phyloP scores from a whole-genome alignment of 495 filamentous ascomycete genomes.

The Penicillium longicatenatum region DNA sequence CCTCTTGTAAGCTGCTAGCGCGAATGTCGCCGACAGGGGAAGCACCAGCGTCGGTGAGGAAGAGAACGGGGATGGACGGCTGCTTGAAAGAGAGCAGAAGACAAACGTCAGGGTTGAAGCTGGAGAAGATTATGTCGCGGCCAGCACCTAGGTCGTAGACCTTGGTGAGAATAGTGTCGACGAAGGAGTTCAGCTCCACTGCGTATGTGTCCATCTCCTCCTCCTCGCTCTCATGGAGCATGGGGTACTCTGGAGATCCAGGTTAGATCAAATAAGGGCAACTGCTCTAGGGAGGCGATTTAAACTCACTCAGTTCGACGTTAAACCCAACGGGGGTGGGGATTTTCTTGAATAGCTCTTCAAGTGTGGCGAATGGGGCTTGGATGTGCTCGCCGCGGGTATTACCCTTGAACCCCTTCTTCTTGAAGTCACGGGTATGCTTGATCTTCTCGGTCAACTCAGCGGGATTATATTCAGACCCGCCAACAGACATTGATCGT shows the following conservation, averaged over 20 bases:
- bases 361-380: slow-evolving; percentile 89
- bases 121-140: slow-evolving; percentile 90
- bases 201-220: slow-evolving; percentile 98
- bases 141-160: slow-evolving; percentile 76
- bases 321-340: slow-evolving; percentile 88
- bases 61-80: slow-evolving; percentile 91
- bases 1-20: slow-evolving; percentile 92
- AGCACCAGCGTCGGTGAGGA: slow-evolving; percentile 86
- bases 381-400: slow-evolving; percentile 92
- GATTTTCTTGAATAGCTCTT: slow-evolving; percentile 87
- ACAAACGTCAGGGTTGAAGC: slow-evolving; percentile 96
- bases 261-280: slow-evolving; percentile 35
- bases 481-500: slow-evolving; percentile 61
- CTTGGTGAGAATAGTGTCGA: slow-evolving; percentile 86
- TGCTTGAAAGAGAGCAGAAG: slow-evolving; percentile 93
- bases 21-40: slow-evolving; percentile 80
- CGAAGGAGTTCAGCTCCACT: slow-evolving; percentile 95
- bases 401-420: slow-evolving; percentile 93
- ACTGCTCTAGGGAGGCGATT: slow-evolving; percentile 19
- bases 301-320: slow-evolving; percentile 82
- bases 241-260: slow-evolving; percentile 74
- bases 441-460: slow-evolving; percentile 91
- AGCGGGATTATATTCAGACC: slow-evolving; percentile 51
- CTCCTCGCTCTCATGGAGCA: slow-evolving; percentile 91
- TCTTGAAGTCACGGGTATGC: slow-evolving; percentile 92